Base-by-base conservation (phyloP, 305 asterid species). In the Nicotiana rustica region DNA sequence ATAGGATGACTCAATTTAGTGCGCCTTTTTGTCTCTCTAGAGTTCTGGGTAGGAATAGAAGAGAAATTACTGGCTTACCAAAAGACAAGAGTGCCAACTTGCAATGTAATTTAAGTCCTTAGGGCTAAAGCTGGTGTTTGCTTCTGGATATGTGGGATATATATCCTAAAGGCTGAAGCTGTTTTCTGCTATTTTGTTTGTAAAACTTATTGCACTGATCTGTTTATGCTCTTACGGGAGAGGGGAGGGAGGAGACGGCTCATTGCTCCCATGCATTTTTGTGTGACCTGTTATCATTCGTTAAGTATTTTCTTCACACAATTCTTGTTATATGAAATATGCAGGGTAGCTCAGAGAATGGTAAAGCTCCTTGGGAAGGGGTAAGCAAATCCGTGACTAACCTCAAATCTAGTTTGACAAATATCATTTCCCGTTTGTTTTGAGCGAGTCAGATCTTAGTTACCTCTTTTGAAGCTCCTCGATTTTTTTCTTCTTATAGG, bases 301-400 rank as follows among this genome's bases (percentile, higher is more conserved):
- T 13, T 14, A 14, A 25, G 25, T 2, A 12, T 73, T 62, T 33
- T 57, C 15, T 10, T 12, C n/a, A 13, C 15, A 47, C 15, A 33
- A 21, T 81, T 60, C 62, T 62, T 15, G 61, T 55, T 44, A 18
- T 66, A 15, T 59, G 76, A 36, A 62, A 25, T 79, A n/a, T 6
- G 47, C 88, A 89, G 92, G 92, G 92, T 81, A 59, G 35, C 60
- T 79, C 89, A 10, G 84, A 56, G 21, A 68, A 87, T 33, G 92
- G 88, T 83, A 84, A 79, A 75, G 85, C 89, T 0, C 88, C 92
- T 5, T 87, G 90, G 90, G 83, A 87, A 83, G 92, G 92, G 89
- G 92, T 89, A 87, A 9, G 85, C 65, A 18, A 12, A 79, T 38
- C 59, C 2, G 19, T 38, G 3, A 38, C 10, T 68, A 60, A 65